Percentiles rank a stretch among this genome's conserved stretches.
Evolutionary conservation across 2,329 filamentous ascomycete species (phyloP).

Genomic region (Venturia aucupariae): DNA sequence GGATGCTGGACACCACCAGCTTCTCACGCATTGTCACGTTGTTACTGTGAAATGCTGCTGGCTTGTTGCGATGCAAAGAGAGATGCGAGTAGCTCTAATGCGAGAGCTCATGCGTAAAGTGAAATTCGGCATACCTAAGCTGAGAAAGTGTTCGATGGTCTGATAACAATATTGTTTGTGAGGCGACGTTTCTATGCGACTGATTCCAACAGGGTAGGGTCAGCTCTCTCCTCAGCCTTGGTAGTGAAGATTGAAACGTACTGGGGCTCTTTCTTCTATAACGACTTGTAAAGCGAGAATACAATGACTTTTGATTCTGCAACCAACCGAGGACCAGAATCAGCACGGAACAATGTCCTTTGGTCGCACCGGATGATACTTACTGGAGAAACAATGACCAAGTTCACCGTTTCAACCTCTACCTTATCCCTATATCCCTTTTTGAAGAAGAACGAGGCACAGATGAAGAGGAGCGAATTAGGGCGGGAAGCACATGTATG

Average conservation of each 20-base stretch:
- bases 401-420: not conserved
- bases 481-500: not conserved
- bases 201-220: not conserved
- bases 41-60: not conserved
- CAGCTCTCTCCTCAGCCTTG: not conserved
- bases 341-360: not conserved
- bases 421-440: not conserved
- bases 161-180: not conserved
- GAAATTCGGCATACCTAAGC: not conserved
- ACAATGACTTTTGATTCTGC: not conserved
- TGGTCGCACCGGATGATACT: not conserved
- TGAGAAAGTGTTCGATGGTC: not conserved
- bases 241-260: not conserved
- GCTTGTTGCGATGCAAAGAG: not conserved
- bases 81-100: too few relatives aligned
- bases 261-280: slow-evolving; percentile 1
- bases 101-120: not conserved
- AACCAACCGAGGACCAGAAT: not conserved
- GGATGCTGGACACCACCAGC: not conserved
- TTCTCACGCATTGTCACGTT: not conserved
- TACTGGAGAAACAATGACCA: not conserved
- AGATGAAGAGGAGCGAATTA: not conserved
- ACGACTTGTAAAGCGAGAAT: not conserved
- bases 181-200: not conserved
- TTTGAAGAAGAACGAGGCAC: not conserved